Conservation (phyloP, 441 rosid genomes). For the Aquilaria agallochum region DNA sequence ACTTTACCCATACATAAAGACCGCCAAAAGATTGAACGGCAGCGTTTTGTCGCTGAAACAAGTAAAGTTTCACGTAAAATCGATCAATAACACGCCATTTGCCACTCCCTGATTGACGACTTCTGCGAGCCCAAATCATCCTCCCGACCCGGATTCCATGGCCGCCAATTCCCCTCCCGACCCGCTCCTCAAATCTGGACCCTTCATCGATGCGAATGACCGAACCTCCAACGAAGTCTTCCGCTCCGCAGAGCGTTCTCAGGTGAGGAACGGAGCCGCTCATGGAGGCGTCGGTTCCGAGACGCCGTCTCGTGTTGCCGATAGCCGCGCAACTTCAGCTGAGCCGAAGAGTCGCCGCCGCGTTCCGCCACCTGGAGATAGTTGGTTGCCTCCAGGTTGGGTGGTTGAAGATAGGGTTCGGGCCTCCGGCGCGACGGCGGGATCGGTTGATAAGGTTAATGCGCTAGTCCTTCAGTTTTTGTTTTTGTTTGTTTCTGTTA, state of each 20-base stretch:
- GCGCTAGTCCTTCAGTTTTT: neutral
- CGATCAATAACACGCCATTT: no score
- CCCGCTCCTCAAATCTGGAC: conserved; percentile 33
- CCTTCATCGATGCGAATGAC: conserved; percentile 24
- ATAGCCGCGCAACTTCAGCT: conserved; percentile 11
- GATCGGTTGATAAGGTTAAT: conserved; percentile 61
- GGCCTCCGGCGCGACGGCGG: conserved; percentile 66
- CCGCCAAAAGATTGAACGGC: no score
- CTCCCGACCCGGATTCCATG: neutral
- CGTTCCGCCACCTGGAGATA: conserved; percentile 28
- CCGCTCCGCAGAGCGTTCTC: conserved; percentile 3
- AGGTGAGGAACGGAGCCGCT: conserved; percentile 11
- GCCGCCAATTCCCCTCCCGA: conserved; percentile 18
- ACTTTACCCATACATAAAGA: no score
- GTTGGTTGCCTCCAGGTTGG: conserved; percentile 83
- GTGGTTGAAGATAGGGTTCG: conserved; percentile 57
- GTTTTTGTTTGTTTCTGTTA: neutral
- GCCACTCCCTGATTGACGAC: no score
- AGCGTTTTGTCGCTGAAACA: no score
- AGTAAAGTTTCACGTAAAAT: no score
- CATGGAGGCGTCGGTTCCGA: neutral
- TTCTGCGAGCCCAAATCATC: no score
- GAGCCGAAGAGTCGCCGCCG: conserved; percentile 19
- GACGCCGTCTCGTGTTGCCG: conserved; percentile 13
- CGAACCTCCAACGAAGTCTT: conserved; percentile 9